phyloP scores from a whole-genome alignment of 2,329 filamentous ascomycete species.

The Neonectria magnoliae region DNA sequence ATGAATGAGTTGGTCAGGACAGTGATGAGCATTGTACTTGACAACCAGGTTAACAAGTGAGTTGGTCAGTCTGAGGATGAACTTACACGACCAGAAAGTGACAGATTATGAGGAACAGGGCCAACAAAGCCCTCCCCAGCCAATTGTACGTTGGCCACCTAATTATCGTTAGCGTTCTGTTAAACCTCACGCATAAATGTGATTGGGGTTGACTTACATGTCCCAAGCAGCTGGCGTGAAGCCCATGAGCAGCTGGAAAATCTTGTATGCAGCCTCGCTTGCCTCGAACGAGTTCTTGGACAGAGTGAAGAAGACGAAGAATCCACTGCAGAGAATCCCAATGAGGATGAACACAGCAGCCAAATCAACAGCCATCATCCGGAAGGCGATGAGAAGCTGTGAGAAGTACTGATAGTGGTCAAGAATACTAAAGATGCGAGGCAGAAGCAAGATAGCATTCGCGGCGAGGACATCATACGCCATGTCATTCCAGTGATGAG shows the following conservation, averaged over 20 bases:
- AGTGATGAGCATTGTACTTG: constrained; percentile 86
- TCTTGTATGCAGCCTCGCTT: constrained; percentile 82
- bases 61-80: neutral
- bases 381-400: constrained; percentile 91
- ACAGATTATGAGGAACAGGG: constrained; percentile 89
- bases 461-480: constrained; percentile 95
- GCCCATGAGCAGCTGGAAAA: constrained; percentile 95
- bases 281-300: constrained; percentile 78
- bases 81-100: constrained; percentile 88
- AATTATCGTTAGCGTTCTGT: constrained; percentile 25
- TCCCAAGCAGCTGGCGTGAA: constrained; percentile 97
- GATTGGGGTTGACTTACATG: constrained; percentile 62
- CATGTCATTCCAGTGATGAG: constrained; percentile 79
- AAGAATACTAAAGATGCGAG: constrained; percentile 89
- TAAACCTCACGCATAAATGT: neutral
- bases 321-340: constrained; percentile 88
- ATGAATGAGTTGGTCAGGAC: constrained; percentile 98
- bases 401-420: constrained; percentile 98
- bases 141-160: constrained; percentile 79
- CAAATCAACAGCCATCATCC: constrained; percentile 91
- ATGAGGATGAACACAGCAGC: constrained; percentile 86
- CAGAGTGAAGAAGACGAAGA: constrained; percentile 93
- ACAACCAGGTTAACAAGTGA: constrained; percentile 2
- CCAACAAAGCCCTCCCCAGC: constrained; percentile 79
- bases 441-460: constrained; percentile 88